A percentile compares a stretch with the other conserved stretches of the same genome.
Evolutionary conservation across 1,139 yeast species (phyloP).

Genomic region (Kluyveromyces sp.): DNA sequence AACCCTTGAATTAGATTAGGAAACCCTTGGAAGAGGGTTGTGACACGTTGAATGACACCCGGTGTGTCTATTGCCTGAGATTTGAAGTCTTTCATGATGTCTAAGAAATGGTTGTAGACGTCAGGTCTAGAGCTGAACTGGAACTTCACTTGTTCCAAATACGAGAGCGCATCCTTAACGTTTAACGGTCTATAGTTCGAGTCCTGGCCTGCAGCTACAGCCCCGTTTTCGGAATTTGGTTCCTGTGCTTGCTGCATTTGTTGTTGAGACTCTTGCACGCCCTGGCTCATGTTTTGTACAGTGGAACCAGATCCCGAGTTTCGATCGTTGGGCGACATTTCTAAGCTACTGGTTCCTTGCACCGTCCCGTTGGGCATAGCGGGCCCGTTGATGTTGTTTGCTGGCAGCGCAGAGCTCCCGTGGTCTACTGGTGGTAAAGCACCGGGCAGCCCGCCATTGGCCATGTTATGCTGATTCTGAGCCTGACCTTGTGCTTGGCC

Average conservation of each 20-base stretch:
- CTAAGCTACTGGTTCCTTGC: too few relatives aligned
- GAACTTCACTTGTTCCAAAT: constrained; percentile 89
- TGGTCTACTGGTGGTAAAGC: too few relatives aligned
- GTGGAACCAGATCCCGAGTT: too few relatives aligned
- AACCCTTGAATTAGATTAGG: constrained; percentile 93
- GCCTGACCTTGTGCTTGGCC: neutral
- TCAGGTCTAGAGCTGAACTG: constrained; percentile 92
- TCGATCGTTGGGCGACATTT: too few relatives aligned
- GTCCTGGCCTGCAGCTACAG: constrained; percentile 13
- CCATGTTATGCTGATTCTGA: constrained; percentile 11
- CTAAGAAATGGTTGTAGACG: constrained; percentile 91
- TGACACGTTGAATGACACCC: constrained; percentile 93
- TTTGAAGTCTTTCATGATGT: constrained; percentile 97
- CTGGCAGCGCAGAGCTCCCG: too few relatives aligned
- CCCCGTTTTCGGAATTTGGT: neutral
- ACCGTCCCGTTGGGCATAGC: too few relatives aligned
- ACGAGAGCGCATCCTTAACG: constrained; percentile 92
- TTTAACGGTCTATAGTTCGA: constrained; percentile 73
- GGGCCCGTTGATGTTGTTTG: too few relatives aligned
- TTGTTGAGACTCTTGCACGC: neutral
- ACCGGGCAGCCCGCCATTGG: too few relatives aligned
- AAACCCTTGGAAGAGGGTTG: constrained; percentile 84
- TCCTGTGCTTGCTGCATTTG: neutral
- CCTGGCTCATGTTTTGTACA: too few relatives aligned
- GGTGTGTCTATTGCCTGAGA: constrained; percentile 96